Percentiles rank a stretch among this genome's conserved stretches.
Conservation (phyloP, 768 basidiomycete species). For the Suillus clintonianus region DNA sequence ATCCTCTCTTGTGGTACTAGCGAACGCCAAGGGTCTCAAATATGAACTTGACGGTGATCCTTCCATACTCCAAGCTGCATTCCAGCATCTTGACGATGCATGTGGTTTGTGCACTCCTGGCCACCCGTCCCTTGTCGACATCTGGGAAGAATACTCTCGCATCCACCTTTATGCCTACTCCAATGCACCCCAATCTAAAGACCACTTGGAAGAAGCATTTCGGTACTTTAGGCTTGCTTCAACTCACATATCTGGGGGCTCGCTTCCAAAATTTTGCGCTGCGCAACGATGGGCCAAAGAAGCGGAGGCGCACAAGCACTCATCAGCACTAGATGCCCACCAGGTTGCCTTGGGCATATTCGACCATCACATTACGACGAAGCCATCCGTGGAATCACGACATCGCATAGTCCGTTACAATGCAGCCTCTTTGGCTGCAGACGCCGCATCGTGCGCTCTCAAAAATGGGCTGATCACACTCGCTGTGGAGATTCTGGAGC, state of each 20-base stretch:
- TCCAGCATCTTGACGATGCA: constrained; percentile 25
- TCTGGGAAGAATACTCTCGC: constrained; percentile 24
- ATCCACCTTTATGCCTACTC: constrained; percentile 26
- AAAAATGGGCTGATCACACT: constrained; percentile 20
- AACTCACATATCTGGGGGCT: constrained; percentile 12
- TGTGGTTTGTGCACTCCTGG: constrained; percentile 21
- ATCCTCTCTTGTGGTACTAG: neutral
- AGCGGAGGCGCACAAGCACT: constrained; percentile 21
- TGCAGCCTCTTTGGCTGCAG: constrained; percentile 20
- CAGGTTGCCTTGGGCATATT: constrained; percentile 26
- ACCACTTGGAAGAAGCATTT: constrained; percentile 23
- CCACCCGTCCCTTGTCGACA: constrained; percentile 19
- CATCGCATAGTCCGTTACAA: constrained; percentile 15
- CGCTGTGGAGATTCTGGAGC: constrained; percentile 33
- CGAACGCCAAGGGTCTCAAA: neutral
- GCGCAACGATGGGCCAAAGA: constrained; percentile 25
- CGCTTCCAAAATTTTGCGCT: constrained; percentile 18
- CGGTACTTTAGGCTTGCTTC: constrained; percentile 25
- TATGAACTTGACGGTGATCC: constrained; percentile 5
- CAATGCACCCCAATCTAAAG: constrained; percentile 15
- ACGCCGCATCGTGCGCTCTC: constrained; percentile 29
- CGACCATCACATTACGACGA: constrained; percentile 16
- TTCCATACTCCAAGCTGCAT: constrained; percentile 25
- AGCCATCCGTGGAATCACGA: constrained; percentile 19
- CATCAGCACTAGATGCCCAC: constrained; percentile 31